phyloP scores from a whole-genome alignment of 352 stramenopile genomes.

The Phytophthora tubulina region DNA sequence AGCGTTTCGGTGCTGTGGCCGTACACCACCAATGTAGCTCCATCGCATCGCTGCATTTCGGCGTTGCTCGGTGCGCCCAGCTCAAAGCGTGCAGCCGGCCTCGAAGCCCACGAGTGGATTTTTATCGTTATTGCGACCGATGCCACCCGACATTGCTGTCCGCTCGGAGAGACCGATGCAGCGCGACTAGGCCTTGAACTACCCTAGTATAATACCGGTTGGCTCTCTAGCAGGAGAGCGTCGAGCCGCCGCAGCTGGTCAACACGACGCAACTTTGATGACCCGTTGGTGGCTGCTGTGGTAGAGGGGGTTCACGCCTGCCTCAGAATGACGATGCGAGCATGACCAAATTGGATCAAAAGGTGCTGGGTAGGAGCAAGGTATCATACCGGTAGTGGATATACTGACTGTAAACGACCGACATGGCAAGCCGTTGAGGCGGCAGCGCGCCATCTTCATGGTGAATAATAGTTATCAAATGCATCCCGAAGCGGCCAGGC shows the following conservation, averaged over 20 bases:
- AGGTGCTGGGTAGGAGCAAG: background rate
- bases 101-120: constrained; percentile 3
- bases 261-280: background rate
- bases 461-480: background rate
- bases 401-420: background rate
- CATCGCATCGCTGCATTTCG: background rate
- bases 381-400: background rate
- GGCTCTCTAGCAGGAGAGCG: constrained; percentile 1
- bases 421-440: background rate
- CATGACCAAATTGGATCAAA: background rate
- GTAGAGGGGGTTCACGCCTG: background rate
- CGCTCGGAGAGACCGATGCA: background rate
- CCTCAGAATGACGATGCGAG: constrained; percentile 5
- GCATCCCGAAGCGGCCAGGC: background rate
- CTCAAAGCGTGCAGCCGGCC: background rate
- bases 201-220: background rate
- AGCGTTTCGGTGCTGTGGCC: constrained; percentile 2
- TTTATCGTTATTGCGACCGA: background rate
- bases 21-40: background rate
- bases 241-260: constrained; percentile 4
- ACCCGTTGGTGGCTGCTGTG: background rate
- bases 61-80: background rate
- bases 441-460: constrained; percentile 1
- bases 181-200: background rate
- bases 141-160: background rate